These are phyloP conservation scores for Samsoniella hepiali DNA, from an alignment of 2,329 filamentous ascomycete genomes.

Conservation along the genomic window DNA sequence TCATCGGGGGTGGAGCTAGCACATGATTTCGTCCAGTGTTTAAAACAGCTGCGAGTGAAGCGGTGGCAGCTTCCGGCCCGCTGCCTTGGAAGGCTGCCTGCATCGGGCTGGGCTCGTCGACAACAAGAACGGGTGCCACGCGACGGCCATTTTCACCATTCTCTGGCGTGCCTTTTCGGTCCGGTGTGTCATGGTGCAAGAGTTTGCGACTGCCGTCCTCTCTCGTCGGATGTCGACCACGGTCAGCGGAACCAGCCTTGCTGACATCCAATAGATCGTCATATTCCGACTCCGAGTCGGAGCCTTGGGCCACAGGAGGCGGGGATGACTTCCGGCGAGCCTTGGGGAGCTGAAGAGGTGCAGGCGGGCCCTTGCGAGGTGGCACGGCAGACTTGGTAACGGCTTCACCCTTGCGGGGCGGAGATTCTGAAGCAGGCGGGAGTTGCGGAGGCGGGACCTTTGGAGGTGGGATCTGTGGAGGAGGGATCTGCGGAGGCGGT, in stretches of 20 bases:
- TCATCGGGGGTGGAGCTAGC: constrained; percentile 47
- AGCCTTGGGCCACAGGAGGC: constrained; percentile 45
- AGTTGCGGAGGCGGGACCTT: constrained; percentile 28
- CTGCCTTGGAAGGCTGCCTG: neutral
- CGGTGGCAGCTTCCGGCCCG: constrained; percentile 39
- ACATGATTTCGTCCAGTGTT: constrained; percentile 36
- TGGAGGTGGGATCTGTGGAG: constrained; percentile 32
- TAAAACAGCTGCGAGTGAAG: constrained; percentile 53
- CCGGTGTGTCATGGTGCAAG: too few relatives aligned
- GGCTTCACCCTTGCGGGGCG: constrained; percentile 42
- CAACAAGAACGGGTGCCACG: neutral
- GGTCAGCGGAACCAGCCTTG: constrained; percentile 56
- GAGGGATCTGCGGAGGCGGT: constrained; percentile 48
- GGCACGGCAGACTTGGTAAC: constrained; percentile 43
- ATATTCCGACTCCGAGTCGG: constrained; percentile 75
- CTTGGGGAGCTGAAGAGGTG: constrained; percentile 67
- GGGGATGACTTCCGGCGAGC: constrained; percentile 25
- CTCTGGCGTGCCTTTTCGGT: neutral
- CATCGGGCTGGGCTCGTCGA: neutral
- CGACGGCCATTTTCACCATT: neutral
- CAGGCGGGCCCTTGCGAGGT: constrained; percentile 76
- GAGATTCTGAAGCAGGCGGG: constrained; percentile 41
- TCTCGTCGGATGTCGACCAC: constrained; percentile 78
- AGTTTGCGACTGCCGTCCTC: constrained; percentile 63
- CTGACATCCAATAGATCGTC: constrained; percentile 72